Evolutionary conservation across 768 basidiomycete species (phyloP).

Genomic region (Amanita fuliginea): DNA sequence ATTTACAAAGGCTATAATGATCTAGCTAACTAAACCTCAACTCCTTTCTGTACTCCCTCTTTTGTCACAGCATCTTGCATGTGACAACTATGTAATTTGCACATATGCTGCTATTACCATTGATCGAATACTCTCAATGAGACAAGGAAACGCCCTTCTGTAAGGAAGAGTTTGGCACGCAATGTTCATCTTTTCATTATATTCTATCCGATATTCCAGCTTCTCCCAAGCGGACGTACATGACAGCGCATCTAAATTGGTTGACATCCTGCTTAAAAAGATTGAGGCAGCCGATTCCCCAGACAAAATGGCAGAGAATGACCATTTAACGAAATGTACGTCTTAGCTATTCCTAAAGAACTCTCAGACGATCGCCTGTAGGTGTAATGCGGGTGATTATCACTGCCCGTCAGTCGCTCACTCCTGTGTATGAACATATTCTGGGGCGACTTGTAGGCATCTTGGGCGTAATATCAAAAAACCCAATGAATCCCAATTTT

Average conservation of each 20-base stretch:
- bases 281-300: constrained; percentile 73
- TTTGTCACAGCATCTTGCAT: constrained; percentile 71
- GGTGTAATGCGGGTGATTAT: constrained; percentile 91
- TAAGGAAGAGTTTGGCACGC: constrained; percentile 22
- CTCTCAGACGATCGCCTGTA: constrained; percentile 18
- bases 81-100: constrained; percentile 83
- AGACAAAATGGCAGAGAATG: constrained; percentile 94
- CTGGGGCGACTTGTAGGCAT: constrained; percentile 73
- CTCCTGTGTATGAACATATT: constrained; percentile 50
- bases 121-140: constrained; percentile 88
- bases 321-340: constrained; percentile 95
- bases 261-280: constrained; percentile 63
- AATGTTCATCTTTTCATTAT: not conserved
- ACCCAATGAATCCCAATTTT: constrained; percentile 95
- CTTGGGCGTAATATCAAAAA: constrained; percentile 81
- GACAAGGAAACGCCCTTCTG: constrained; percentile 64
- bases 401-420: constrained; percentile 73
- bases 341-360: constrained; percentile 5
- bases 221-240: constrained; percentile 84
- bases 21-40: constrained; percentile 86
- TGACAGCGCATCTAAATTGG: constrained; percentile 64
- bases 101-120: constrained; percentile 99
- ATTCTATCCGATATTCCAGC: constrained; percentile 25
- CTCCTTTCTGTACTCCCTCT: constrained; percentile 83
- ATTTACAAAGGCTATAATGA: not conserved